Base-by-base conservation (phyloP, 1,284 basidiomycete genomes). In the Austroboletus niveus region DNA sequence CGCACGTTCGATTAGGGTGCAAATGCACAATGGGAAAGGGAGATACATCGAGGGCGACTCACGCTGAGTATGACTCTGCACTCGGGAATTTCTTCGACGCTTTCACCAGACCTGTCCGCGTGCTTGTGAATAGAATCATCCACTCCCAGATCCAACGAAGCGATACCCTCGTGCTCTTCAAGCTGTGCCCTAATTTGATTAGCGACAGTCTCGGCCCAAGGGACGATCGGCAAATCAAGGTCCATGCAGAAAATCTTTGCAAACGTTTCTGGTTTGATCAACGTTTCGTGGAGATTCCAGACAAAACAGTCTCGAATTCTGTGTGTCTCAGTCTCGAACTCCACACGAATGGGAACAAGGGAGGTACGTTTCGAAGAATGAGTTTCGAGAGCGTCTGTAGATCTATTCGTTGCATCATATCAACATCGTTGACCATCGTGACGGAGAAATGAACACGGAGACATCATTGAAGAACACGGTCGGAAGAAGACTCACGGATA, bases 251-350 rank as follows among this genome's bases (percentile, higher is more conserved):
- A 93, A 30, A 87, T 86, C 48, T 75, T 78, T 10, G 94, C 94
- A 61, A 98, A 98, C 0, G 79, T 75, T 55, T 89, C 84, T 0
- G 95, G 94, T 41, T 85, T 87, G 60, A 95, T 83, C 57, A 92
- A 76, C 15, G 72, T 76, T 74, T 90, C 93, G 64, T 91, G 83
- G 47, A 94, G 71, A 64, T 98, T 97, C 96, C 96, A 99, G n/a
- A 94, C 81, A 70, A 99, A 98, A 58, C 89, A 89, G 64, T 99
- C 96, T 51, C 94, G 87, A 66, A 99, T 86, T 62, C 94, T 81
- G 64, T 93, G 89, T 0, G 87, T 88, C 8, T 94, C 89, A 5
- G 94, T 94, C 66, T 98, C 94, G 60, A 98, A 86, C 63, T 98
- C 95, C 53, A 99, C 88, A 44, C 92, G 88, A 57, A 99, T 92